Conservation (phyloP, 2,329 filamentous ascomycete species). For the Penicillium capsulatum region DNA sequence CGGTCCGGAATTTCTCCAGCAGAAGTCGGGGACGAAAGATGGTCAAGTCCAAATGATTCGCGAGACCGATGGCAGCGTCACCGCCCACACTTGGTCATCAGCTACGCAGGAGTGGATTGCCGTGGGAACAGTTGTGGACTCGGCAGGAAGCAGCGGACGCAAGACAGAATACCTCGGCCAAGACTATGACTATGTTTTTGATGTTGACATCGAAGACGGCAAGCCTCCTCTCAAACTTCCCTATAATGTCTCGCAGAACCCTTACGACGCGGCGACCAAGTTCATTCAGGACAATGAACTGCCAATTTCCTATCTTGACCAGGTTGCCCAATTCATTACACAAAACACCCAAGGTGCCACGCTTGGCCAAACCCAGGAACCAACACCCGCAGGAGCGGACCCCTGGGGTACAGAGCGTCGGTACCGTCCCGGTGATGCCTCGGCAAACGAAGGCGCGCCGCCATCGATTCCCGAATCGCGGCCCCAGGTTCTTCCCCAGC, state of each 20-base stretch:
- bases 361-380: slow-evolving; percentile 59
- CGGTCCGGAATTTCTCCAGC: slow-evolving; percentile 77
- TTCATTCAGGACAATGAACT: slow-evolving; percentile 88
- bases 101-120: slow-evolving; percentile 72
- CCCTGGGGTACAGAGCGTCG: slow-evolving; percentile 73
- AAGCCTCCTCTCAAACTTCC: slow-evolving; percentile 91
- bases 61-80: slow-evolving; percentile 74
- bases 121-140: slow-evolving; percentile 91
- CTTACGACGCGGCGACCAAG: slow-evolving; percentile 84
- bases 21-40: slow-evolving; percentile 86
- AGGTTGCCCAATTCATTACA: slow-evolving; percentile 87
- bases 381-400: slow-evolving; percentile 54
- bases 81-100: slow-evolving; percentile 81
- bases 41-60: slow-evolving; percentile 91
- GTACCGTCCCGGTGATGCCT: slow-evolving; percentile 68
- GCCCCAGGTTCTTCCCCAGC: slow-evolving; percentile 69
- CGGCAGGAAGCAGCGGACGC: slow-evolving; percentile 74
- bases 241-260: slow-evolving; percentile 87
- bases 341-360: slow-evolving; percentile 84
- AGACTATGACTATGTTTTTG: slow-evolving; percentile 94
- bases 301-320: slow-evolving; percentile 80
- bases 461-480: slow-evolving; percentile 37
- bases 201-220: slow-evolving; percentile 92
- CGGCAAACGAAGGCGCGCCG: slow-evolving; percentile 30
- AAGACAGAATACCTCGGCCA: slow-evolving; percentile 75